These are phyloP conservation scores for Sporisorium iseilematis-ciliati DNA, from an alignment of 1,284 basidiomycete species.

Conservation along the genomic window DNA sequence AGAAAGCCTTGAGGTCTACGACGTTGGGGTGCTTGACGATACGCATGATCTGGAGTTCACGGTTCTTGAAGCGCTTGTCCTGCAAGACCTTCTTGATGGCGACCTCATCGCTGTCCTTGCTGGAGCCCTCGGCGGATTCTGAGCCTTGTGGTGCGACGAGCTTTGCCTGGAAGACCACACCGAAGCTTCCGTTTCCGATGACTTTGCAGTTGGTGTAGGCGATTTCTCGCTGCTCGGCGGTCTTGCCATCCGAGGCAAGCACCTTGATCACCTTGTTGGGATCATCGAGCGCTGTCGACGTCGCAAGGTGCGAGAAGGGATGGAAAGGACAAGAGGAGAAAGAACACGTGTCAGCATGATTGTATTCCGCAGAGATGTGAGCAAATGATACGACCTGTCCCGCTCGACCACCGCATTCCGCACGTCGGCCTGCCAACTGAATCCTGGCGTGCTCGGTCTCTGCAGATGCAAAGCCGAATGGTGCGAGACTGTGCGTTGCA, in stretches of 20 bases:
- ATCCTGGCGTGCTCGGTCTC: not conserved
- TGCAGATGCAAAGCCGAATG: not conserved
- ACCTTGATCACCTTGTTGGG: conserved; percentile 95
- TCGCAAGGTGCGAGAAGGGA: not conserved
- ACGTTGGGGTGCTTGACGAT: conserved; percentile 98
- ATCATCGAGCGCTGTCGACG: conserved; percentile 77
- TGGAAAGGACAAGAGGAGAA: not conserved
- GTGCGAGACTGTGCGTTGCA: not conserved
- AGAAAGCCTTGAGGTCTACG: conserved; percentile 96
- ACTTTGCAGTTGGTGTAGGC: conserved; percentile 98
- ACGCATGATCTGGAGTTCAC: conserved; percentile 99
- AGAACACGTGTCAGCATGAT: conserved; percentile 2
- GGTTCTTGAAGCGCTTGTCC: conserved; percentile 99
- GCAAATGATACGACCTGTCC: not conserved
- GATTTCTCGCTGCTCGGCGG: conserved; percentile 87
- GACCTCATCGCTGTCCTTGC: conserved; percentile 75
- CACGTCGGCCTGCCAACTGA: not conserved
- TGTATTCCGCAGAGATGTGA: too few relatives aligned
- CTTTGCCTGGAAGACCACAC: conserved; percentile 88
- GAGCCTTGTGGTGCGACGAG: conserved; percentile 71
- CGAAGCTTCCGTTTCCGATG: conserved; percentile 97
- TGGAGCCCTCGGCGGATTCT: conserved; percentile 41
- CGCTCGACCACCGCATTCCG: not conserved
- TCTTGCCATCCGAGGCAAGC: conserved; percentile 92
- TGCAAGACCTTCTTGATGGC: conserved; percentile 99